Evolutionary conservation across 169 alveolate genomes (phyloP), one percentile per base, ranked within the genome.

Genomic region (Cyclospora cayetanensis): DNA sequence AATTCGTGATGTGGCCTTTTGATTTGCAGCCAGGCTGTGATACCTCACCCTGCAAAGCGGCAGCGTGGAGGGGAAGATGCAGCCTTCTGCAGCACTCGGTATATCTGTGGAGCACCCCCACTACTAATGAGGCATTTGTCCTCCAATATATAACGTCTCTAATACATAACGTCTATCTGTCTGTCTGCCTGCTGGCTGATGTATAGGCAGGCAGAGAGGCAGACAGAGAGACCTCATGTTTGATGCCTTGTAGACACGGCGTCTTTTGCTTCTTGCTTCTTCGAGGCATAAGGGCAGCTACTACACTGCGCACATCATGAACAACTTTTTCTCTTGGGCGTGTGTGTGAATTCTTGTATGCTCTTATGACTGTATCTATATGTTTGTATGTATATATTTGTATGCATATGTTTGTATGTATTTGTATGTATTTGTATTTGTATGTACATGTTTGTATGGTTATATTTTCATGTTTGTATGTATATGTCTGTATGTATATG

Each of bases 51-150:
- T 18, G 1, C 43, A 43, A 77, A 77, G 88, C 4, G 46, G 43
- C 55, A 43, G 4, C 42, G 50, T 25, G 88, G 88, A 11, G 88
- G 88, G 35, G 88, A 77, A 31, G 88, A 77, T 27, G 88, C 88
- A 7, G 39, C 70, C 12, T 2, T 50, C 68, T 77, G 88, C 70
- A 7, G 55, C 1, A 25, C n/a, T 43, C 18, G 88, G 88, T 77
- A 18, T 20, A 11, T 20, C 25, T 60, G 72, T 60, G 9, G 72
- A 11, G 34, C 35, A 5, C 4, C 31, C n/a, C 9, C 34, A 11
- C 35, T 60, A 4, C 11, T 31, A 4, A 20, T 31, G 12, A 20
- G 9, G 72, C 31, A 20, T 22, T 4, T 9, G 72, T 60, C 35
- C 74, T 11, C 74, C 11, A 7, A 18, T n/a, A 5, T n/a, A 18